Conservation (phyloP, 306 rosid genomes). For the Sophora flavescens region DNA sequence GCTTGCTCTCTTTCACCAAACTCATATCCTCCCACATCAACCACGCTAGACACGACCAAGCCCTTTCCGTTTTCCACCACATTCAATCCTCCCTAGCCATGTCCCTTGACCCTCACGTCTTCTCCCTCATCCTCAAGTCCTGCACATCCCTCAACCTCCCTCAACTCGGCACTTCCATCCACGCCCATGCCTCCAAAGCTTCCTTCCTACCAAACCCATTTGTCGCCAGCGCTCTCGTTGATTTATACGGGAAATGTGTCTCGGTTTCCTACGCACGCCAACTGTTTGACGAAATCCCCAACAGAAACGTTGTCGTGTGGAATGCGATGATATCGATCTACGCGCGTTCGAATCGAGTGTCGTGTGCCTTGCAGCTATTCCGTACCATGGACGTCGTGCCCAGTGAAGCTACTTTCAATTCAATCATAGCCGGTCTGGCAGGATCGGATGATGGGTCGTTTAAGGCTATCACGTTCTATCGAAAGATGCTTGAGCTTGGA, state of each 20-base stretch:
- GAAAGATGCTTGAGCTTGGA: constrained; percentile 52
- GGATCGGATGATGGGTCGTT: constrained; percentile 49
- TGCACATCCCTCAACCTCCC: constrained; percentile 66
- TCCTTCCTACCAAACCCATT: constrained; percentile 63
- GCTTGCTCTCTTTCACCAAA: constrained; percentile 63
- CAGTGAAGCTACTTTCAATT: constrained; percentile 62
- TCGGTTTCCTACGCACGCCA: constrained; percentile 58
- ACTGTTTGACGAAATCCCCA: constrained; percentile 70
- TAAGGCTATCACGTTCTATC: constrained; percentile 60
- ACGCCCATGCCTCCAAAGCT: constrained; percentile 65
- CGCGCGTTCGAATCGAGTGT: constrained; percentile 43
- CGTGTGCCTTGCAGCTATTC: constrained; percentile 57
- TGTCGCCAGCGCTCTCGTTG: constrained; percentile 62
- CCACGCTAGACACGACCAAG: constrained; percentile 61
- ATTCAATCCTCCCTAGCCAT: constrained; percentile 64
- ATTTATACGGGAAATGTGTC: constrained; percentile 68
- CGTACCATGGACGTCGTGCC: constrained; percentile 62
- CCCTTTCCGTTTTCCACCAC: constrained; percentile 69
- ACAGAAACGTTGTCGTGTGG: constrained; percentile 71
- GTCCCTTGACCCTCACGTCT: constrained; percentile 75
- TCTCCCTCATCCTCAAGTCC: constrained; percentile 81
- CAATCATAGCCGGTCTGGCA: constrained; percentile 65
- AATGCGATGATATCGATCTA: constrained; percentile 69
- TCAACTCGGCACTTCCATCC: constrained; percentile 69
- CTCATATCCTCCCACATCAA: constrained; percentile 57